Base-by-base conservation (phyloP, 495 filamentous ascomycete species). In the Talaromyces proteolyticus region DNA sequence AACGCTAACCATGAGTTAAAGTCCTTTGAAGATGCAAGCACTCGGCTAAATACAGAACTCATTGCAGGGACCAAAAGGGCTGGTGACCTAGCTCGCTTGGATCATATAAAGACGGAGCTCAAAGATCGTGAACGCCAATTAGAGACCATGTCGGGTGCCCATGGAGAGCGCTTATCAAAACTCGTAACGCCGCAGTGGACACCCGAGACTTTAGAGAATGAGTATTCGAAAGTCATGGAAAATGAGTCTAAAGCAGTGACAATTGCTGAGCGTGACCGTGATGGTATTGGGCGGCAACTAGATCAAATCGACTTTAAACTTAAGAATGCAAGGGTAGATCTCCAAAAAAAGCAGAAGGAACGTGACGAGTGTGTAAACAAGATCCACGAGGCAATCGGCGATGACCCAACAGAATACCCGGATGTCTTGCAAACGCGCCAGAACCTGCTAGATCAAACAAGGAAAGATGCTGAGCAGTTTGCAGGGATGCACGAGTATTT, bases 221-320 rank as follows among this genome's bases (percentile, higher is more conserved):
- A 84, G 16, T 94, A 88, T 49, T 85, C 92, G 57, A 68, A 61
- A 21, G 77, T 78, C 10, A 42, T 92, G 16, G 74, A 85, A 41
- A 67, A 73, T 56, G 75, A 80, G 57, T 72, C 62, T 10, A 64
- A 66, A 24, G 53, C 70, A 25, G 75, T 86, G 14, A 59, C 70
- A 16, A 81, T 88, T 42, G 77, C 81, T 2, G 82, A 87, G 57
- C 74, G 77, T 41, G 70, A 82, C 38, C 84, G 88, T 37, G 89
- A 95, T 43, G 70, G 72, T 19, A 73, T 80, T 7, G 81, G 75
- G 56, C 76, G 85, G 59, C 84, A 95, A 47, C 72, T 93, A 8
- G 85, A 89, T 58, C 83, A 91, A 46, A 65, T 88, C 18, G 84
- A 93, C 53, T 88, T 79, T 61, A 89, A 85, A 59, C 71, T 95